Percentiles rank a stretch among this genome's conserved stretches.
phyloP scores from a whole-genome alignment of 371 early-diverging fungal species.

The Syncephalis fuscata region DNA sequence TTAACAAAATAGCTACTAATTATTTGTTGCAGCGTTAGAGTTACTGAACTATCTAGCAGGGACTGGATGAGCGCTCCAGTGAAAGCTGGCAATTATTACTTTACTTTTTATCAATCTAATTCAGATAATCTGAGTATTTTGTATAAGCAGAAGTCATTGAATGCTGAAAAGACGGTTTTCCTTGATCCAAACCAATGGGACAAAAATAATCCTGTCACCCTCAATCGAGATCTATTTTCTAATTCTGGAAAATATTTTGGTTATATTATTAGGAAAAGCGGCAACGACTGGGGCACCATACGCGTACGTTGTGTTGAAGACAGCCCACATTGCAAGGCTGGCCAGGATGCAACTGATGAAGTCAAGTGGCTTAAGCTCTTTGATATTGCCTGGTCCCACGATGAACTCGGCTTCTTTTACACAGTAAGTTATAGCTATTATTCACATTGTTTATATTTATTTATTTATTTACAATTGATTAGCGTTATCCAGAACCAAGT shows the following conservation, averaged over 20 bases:
- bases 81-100: too few species aligned
- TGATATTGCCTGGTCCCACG: conserved; percentile 29
- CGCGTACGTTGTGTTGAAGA: conserved; percentile 14
- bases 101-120: too few species aligned
- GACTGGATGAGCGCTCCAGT: too few species aligned
- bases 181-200: conserved; percentile 18
- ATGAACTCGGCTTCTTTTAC: conserved; percentile 48
- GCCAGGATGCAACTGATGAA: conserved; percentile 13
- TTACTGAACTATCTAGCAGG: too few species aligned
- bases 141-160: conserved; percentile 18
- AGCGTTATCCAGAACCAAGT: conserved; percentile 17
- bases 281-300: conserved; percentile 43
- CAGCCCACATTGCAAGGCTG: conserved; percentile 7
- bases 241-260: conserved; percentile 22
- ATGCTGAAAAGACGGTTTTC: conserved; percentile 19
- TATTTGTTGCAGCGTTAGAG: too few species aligned
- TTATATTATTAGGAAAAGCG: conserved; percentile 27
- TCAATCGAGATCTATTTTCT: conserved; percentile 25
- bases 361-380: conserved; percentile 40
- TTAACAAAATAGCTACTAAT: too few species aligned
- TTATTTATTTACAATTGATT: neutral
- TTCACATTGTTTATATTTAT: conserved; percentile 1
- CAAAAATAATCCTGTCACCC: conserved; percentile 12
- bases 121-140: too few species aligned
- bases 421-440: conserved; percentile 14